phyloP scores from a whole-genome alignment of 164 flowering plant species.

The Echeveria elegans region DNA sequence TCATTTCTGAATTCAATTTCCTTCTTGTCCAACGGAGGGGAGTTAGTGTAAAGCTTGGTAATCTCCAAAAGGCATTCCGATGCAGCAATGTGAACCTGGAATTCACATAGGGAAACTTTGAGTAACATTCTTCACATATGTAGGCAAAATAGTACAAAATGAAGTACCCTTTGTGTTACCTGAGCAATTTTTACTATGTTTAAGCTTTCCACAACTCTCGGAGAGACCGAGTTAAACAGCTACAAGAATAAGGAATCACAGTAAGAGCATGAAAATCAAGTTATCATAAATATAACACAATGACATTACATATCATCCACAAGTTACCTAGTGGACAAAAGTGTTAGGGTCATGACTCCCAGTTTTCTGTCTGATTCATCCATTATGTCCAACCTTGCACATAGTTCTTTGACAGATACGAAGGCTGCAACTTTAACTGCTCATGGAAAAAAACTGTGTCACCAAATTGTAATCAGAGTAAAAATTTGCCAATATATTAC shows the following conservation, averaged over 20 bases:
- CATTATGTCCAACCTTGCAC: slow-evolving; percentile 33
- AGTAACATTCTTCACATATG: not conserved
- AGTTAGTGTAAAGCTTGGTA: slow-evolving; percentile 21
- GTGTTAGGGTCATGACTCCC: not conserved
- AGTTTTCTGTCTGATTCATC: slow-evolving; percentile 23
- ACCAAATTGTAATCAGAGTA: not conserved
- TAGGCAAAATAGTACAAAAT: not conserved
- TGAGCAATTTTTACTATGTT: slow-evolving; percentile 73
- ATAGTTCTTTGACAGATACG: slow-evolving; percentile 58
- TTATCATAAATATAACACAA: not conserved
- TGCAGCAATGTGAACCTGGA: slow-evolving; percentile 76
- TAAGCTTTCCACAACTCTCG: slow-evolving; percentile 58
- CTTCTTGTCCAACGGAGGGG: slow-evolving; percentile 16
- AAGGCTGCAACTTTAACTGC: slow-evolving; percentile 77
- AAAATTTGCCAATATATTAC: not conserved
- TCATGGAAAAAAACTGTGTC: not conserved
- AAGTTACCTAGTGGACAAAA: slow-evolving; percentile 55
- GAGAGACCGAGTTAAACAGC: slow-evolving; percentile 40
- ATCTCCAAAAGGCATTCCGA: slow-evolving; percentile 78
- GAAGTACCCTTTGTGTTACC: slow-evolving; percentile 30
- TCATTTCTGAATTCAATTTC: slow-evolving; percentile 39
- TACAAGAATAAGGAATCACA: slow-evolving; percentile 22
- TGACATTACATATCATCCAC: not conserved
- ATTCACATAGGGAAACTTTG: slow-evolving; percentile 1
- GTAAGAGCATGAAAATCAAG: not conserved